These are phyloP conservation scores for Casuarina cunninghamiana DNA, from an alignment of 306 rosid genomes.

Conservation along the genomic window DNA sequence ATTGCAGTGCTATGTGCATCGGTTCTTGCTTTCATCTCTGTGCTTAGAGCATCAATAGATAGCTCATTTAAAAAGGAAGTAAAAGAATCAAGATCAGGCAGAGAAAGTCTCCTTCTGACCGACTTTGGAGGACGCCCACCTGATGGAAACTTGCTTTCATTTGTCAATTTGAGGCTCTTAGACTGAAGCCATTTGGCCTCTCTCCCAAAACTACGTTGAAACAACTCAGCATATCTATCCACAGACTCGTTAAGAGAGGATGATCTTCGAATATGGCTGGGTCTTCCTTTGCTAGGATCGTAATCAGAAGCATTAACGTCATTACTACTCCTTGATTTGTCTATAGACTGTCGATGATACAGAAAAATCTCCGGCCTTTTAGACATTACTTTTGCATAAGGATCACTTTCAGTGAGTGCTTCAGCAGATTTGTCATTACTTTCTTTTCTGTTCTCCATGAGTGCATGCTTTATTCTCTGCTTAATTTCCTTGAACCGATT, in stretches of 20 bases:
- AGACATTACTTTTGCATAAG: conserved; percentile 41
- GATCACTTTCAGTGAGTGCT: conserved; percentile 11
- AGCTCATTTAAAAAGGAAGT: conserved; percentile 61
- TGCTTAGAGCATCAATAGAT: conserved; percentile 39
- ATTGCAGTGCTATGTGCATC: conserved; percentile 14
- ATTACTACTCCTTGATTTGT: conserved; percentile 21
- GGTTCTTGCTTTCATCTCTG: conserved; percentile 35
- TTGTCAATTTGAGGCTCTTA: conserved; percentile 57
- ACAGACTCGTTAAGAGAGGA: conserved; percentile 65
- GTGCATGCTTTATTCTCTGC: conserved; percentile 66
- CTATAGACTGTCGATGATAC: conserved; percentile 19
- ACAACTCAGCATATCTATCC: conserved; percentile 67
- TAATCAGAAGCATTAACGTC: conserved; percentile 34
- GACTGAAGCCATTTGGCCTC: conserved; percentile 50
- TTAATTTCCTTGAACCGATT: conserved; percentile 69
- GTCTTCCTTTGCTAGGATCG: conserved; percentile 34
- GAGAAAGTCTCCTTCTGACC: conserved; percentile 68
- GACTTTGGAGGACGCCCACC: conserved; percentile 40
- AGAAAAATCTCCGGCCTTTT: conserved; percentile 30
- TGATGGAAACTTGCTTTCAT: conserved; percentile 49
- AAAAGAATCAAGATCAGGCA: conserved; percentile 66
- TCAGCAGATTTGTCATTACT: conserved; percentile 33
- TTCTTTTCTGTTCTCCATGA: conserved; percentile 61
- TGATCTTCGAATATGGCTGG: conserved; percentile 42
- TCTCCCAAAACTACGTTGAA: conserved; percentile 47